Evolutionary conservation across 495 filamentous ascomycete species (phyloP).

Genomic region (Talaromyces adpressus): DNA sequence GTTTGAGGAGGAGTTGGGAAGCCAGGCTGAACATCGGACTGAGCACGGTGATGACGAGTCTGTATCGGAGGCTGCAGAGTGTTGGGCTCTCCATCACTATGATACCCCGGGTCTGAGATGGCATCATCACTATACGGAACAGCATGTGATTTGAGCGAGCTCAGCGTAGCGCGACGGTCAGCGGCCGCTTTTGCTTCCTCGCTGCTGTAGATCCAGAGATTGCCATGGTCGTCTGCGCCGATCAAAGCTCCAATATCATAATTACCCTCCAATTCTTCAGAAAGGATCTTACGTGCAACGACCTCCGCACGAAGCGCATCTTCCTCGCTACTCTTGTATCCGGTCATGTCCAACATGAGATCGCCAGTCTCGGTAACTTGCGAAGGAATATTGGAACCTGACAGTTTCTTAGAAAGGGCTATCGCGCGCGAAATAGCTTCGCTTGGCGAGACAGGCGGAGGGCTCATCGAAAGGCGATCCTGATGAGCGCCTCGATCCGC

Average conservation of each 20-base stretch:
- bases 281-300: slow-evolving; percentile 89
- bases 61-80: slow-evolving; percentile 26
- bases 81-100: slow-evolving; percentile 65
- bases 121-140: slow-evolving; percentile 66
- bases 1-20: slow-evolving; percentile 73
- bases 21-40: slow-evolving; percentile 63
- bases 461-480: slow-evolving; percentile 56
- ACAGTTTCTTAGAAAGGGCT: slow-evolving; percentile 79
- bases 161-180: slow-evolving; percentile 42
- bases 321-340: slow-evolving; percentile 88
- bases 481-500: slow-evolving; percentile 19
- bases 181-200: slow-evolving; percentile 88
- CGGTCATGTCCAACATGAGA: slow-evolving; percentile 96
- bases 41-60: slow-evolving; percentile 46
- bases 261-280: slow-evolving; percentile 87
- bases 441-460: slow-evolving; percentile 62
- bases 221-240: slow-evolving; percentile 88
- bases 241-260: slow-evolving; percentile 96
- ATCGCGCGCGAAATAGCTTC: slow-evolving; percentile 81
- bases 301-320: slow-evolving; percentile 87
- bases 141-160: slow-evolving; percentile 44
- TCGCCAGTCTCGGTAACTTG: slow-evolving; percentile 91
- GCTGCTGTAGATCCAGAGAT: slow-evolving; percentile 97
- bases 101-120: slow-evolving; percentile 87
- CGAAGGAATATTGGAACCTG: slow-evolving; percentile 82